Base-by-base conservation (phyloP, 2,329 filamentous ascomycete species). In the Knufia petricola region DNA sequence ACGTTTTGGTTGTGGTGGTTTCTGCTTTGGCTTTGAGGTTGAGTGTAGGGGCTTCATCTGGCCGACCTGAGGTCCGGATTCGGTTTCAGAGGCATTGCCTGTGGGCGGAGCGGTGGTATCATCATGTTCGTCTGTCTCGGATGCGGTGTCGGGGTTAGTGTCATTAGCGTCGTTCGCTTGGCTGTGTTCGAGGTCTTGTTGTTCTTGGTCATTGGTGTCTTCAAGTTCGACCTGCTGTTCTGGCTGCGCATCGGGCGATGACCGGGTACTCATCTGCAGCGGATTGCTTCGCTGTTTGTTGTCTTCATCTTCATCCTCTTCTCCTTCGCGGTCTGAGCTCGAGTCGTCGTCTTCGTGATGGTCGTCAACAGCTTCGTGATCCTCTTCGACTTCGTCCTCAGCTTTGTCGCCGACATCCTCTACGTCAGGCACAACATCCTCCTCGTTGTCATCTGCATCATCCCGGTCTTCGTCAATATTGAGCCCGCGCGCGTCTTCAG, bases 331-430 rank as follows among this genome's bases (percentile, higher is more conserved):
- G 10, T 58, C 57, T 3, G 52, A 57, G 31, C 55, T 26, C 3
- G 41, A 46, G 6, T 26, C 44, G 19, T 21, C 20, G 4, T 28
- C 15, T 52, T 49, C 55, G 52, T 24, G 58, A 56, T 8, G 63
- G 52, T 15, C 32, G 36, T 20, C 69, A 21, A 73, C 66, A 4
- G 67, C 66, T 32, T 71, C 64, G 17, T 59, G 53, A 15, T 54
- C 61, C 23, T 61, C 60, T 31, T 60, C 56, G 12, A 59, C 51
- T 13, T 58, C 59, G 24, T 63, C 58, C 28, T 62, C 58, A 3
- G 56, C 56, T 13, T 59, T 55, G 12, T 61, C 53, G 20, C 55
- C 57, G 4, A 45, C 59, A 2, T 60, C 57, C 15, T 66, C 58
- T 12, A 63, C 48, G 44, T 58, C 57, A 2, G 53, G 57, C 23